Conservation (phyloP, 2,329 filamentous ascomycete genomes). For the Dactylonectria macrodidyma region DNA sequence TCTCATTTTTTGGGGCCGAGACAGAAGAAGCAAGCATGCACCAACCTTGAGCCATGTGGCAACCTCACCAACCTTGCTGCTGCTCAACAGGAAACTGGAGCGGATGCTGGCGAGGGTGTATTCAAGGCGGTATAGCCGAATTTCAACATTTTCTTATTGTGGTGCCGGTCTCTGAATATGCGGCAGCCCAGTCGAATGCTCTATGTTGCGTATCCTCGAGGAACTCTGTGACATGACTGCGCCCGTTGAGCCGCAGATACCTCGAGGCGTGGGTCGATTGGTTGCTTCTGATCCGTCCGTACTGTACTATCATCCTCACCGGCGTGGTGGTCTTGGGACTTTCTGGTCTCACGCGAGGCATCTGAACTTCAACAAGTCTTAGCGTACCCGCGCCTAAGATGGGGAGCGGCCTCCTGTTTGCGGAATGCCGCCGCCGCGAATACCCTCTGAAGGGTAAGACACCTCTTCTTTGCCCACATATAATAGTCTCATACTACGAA, state of each 20-base stretch:
- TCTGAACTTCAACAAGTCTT: conserved; percentile 6
- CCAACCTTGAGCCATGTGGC: conserved; percentile 27
- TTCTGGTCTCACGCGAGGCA: neutral
- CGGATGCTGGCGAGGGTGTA: neutral
- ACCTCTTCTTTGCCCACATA: conserved; percentile 14
- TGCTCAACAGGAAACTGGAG: conserved; percentile 4
- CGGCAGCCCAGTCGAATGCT: conserved; percentile 5
- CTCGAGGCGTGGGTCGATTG: neutral
- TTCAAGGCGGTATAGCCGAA: neutral
- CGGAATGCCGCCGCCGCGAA: conserved; percentile 26
- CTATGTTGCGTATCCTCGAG: neutral
- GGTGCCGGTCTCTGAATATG: conserved; percentile 7
- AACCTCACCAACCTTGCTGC: conserved; percentile 17
- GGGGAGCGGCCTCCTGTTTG: conserved; percentile 3
- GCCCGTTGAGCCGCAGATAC: conserved; percentile 13
- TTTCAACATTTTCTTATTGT: neutral
- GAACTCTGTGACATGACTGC: conserved; percentile 19
- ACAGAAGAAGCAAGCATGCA: conserved; percentile 33
- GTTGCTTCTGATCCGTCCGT: conserved; percentile 16
- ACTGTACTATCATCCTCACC: conserved; percentile 12
- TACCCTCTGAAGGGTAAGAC: conserved; percentile 16
- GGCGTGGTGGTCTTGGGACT: conserved; percentile 9
- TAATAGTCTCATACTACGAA: neutral
- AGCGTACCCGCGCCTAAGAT: neutral
- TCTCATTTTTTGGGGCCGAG: conserved; percentile 27